Conservation (phyloP, 345 rosid genomes). For the Kandelia obovata region DNA sequence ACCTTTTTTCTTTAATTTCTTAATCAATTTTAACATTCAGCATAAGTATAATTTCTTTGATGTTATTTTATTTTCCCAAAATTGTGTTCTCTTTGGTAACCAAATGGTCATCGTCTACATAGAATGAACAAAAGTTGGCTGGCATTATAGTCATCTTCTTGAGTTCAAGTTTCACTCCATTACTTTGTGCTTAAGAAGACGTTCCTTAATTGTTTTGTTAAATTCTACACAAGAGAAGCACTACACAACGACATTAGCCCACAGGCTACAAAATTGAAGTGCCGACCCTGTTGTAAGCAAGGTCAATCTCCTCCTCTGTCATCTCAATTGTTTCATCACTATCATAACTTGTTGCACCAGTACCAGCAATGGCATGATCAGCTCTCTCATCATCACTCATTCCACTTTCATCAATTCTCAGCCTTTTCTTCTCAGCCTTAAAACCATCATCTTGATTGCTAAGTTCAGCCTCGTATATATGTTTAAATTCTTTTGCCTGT, state of each 20-base stretch:
- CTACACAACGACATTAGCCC: background rate
- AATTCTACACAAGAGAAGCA: no score
- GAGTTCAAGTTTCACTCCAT: no score
- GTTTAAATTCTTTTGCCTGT: slow-evolving; percentile 56
- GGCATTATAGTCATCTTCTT: no score
- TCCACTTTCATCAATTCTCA: slow-evolving; percentile 19
- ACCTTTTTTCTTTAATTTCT: no score
- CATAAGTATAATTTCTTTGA: no score
- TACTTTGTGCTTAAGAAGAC: no score
- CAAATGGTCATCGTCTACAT: no score
- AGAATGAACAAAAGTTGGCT: no score
- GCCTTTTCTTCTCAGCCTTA: slow-evolving; percentile 20
- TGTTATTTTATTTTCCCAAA: no score
- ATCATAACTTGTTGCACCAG: slow-evolving; percentile 39
- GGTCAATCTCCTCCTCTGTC: slow-evolving; percentile 83
- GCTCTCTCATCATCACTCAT: slow-evolving; percentile 12
- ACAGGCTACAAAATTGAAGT: slow-evolving; percentile 20
- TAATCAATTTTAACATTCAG: no score
- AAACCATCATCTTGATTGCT: slow-evolving; percentile 16
- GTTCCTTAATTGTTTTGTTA: no score
- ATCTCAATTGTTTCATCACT: slow-evolving; percentile 88
- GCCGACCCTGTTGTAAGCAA: slow-evolving; percentile 45
- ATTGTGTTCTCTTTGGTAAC: no score
- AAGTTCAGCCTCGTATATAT: slow-evolving; percentile 56
- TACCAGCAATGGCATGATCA: slow-evolving; percentile 14